Base-by-base conservation (phyloP, 768 basidiomycete genomes). In the Pisolithus microcarpus region DNA sequence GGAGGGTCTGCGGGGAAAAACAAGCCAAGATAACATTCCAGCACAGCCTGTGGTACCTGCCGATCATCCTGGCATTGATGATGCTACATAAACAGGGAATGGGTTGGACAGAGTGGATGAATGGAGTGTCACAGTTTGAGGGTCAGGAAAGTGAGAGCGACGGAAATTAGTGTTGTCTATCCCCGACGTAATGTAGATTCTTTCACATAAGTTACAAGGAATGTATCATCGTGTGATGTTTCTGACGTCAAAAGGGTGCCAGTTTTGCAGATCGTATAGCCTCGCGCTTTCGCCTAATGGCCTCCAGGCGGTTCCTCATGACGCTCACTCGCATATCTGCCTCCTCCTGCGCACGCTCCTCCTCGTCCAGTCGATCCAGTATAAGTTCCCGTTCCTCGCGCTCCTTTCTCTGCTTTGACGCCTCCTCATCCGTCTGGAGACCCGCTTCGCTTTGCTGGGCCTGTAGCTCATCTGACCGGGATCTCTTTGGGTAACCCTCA, bases 51-150 rank as follows among this genome's bases (percentile, higher is more conserved):
- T 92, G 92, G 86, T 93, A 93, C 70, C 65, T 98, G 38, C 95
- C 95, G 0, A 85, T 87, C 6, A 73, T 97, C 6, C 74, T 98
- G 54, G 91, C 83, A 3, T 72, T 98, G 57, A 92, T 94, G 88
- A 92, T 99, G 90, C 72, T 87, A 50, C 92, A 95, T 69, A 97
- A 97, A 71, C 82, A 85, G 60, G 87, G 87, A 0, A 72, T 87
- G 58, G 82, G 86, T 56, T 92, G 89, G 90, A 58, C 74, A 23
- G 70, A 78, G 42, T 40, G 40, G 39, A 39, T 24, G 21, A 47
- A 28, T 1, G 43, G 26, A 4, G 11, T 11, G 13, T 11, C 10
- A 10, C 31, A 34, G 31, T 9, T 34, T 34, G 31, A 34, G 13
- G 4, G 31, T 13, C 11, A 34, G 31, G 13, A 11, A 34, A 34